phyloP scores from a whole-genome alignment of 176 grass and related monocot species.

The Thinopyrum elongatum region DNA sequence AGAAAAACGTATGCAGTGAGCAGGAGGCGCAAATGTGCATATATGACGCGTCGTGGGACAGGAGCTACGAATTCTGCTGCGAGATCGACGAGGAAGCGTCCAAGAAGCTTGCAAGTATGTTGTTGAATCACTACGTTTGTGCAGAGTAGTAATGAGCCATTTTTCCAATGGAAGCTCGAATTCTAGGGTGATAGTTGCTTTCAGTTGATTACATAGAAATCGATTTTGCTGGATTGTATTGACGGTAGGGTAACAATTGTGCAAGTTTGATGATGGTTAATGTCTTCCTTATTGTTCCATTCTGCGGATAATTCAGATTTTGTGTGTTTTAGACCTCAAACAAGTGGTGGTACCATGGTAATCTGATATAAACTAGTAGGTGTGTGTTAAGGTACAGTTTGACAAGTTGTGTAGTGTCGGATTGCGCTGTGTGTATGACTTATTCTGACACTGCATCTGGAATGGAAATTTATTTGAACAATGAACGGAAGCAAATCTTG shows the following conservation, averaged over 20 bases:
- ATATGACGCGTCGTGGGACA: constrained; percentile 70
- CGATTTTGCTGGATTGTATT: constrained; percentile 7
- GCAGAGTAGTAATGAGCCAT: not conserved
- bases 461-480: too few relatives aligned
- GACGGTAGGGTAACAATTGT: not conserved
- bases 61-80: constrained; percentile 58
- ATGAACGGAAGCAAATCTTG: too few relatives aligned
- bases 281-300: not conserved
- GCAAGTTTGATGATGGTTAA: not conserved
- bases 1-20: constrained; percentile 23
- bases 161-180: not conserved
- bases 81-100: constrained; percentile 62
- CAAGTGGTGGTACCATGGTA: not conserved
- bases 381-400: too few relatives aligned
- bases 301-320: not conserved
- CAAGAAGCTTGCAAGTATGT: constrained; percentile 64
- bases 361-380: too few relatives aligned
- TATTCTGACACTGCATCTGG: too few relatives aligned
- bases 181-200: not conserved
- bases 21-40: constrained; percentile 84
- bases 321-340: not conserved
- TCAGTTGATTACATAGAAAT: constrained; percentile 2
- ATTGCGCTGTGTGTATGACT: not conserved
- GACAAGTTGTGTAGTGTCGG: not conserved
- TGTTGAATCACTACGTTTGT: not conserved